These are phyloP conservation scores for Nothophytophthora sp. DNA, from an alignment of 352 stramenopile species.

Conservation along the genomic window DNA sequence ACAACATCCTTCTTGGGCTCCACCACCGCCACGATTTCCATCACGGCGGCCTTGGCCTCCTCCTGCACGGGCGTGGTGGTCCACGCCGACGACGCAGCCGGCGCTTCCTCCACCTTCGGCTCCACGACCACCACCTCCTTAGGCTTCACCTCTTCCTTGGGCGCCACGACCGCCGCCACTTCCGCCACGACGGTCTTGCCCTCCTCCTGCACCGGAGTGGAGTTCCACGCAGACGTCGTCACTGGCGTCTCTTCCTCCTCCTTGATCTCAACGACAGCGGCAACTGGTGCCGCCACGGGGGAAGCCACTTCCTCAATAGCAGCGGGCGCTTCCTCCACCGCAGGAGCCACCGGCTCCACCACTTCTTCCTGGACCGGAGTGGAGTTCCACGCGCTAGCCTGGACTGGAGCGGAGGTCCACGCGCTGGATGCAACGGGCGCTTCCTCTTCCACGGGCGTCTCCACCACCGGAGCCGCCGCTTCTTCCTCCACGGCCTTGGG, in stretches of 20 bases:
- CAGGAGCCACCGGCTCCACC: neutral
- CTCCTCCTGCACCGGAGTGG: slow-evolving; percentile 16
- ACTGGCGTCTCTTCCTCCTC: slow-evolving; percentile 4
- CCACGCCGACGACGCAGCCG: slow-evolving; percentile 20
- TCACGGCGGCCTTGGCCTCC: slow-evolving; percentile 9
- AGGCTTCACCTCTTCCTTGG: neutral
- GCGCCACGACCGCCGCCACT: slow-evolving; percentile 2
- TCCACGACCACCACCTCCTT: slow-evolving; percentile 6
- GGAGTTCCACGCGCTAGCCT: slow-evolving; percentile 30
- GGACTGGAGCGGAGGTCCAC: neutral
- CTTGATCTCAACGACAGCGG: too few relatives aligned
- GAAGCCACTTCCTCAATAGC: neutral
- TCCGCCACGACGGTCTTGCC: slow-evolving; percentile 6
- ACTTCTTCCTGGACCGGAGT: slow-evolving; percentile 27
- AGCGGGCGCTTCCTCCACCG: slow-evolving; percentile 2
- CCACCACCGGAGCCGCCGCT: slow-evolving; percentile 3
- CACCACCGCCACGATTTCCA: slow-evolving; percentile 7
- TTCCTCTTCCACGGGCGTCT: slow-evolving; percentile 11
- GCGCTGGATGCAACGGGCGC: slow-evolving; percentile 6
- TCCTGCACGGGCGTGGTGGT: slow-evolving; percentile 25
- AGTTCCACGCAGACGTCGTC: slow-evolving; percentile 24
- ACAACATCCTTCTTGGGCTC: slow-evolving; percentile 1
- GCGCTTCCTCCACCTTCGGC: slow-evolving; percentile 14
- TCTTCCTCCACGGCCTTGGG: slow-evolving; percentile 11
- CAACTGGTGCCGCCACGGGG: slow-evolving; percentile 3